phyloP scores from a whole-genome alignment of 179 eudicot species.

The Amaranthus tricolor region DNA sequence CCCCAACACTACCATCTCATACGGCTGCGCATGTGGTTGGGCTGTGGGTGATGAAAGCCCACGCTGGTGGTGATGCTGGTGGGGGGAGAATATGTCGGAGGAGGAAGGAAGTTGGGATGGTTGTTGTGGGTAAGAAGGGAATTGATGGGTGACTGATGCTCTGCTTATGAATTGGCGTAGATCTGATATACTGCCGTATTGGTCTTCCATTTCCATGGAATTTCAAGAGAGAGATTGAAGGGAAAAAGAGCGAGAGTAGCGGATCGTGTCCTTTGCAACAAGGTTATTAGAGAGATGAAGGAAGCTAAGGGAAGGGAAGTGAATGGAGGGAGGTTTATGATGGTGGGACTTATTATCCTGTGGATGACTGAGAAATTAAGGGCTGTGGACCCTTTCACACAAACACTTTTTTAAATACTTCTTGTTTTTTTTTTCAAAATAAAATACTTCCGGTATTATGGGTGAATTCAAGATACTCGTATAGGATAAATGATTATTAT shows the following conservation, averaged over 20 bases:
- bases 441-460: too few relatives aligned
- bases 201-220: constrained; percentile 57
- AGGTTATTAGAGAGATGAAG: constrained; percentile 18
- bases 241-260: constrained; percentile 32
- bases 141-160: constrained; percentile 28
- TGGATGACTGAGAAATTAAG: constrained; percentile 9
- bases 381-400: constrained; percentile 12
- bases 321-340: constrained; percentile 6
- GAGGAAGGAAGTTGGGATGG: constrained; percentile 24
- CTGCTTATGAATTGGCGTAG: constrained; percentile 60
- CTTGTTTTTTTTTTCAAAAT: not conserved
- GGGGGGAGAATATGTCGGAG: constrained; percentile 34
- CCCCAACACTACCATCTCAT: constrained; percentile 47
- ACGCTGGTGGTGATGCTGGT: constrained; percentile 22
- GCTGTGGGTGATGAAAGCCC: not conserved
- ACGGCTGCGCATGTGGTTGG: constrained; percentile 2
- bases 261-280: constrained; percentile 36
- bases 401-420: not conserved
- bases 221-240: constrained; percentile 19
- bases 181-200: constrained; percentile 62
- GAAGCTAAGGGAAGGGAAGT: not conserved
- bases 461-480: too few relatives aligned
- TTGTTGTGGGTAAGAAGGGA: constrained; percentile 31
- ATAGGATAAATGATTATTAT: too few relatives aligned
- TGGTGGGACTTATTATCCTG: constrained; percentile 27